Base-by-base conservation (phyloP, 2,329 filamentous ascomycete species). In the Cordyceps javanica region DNA sequence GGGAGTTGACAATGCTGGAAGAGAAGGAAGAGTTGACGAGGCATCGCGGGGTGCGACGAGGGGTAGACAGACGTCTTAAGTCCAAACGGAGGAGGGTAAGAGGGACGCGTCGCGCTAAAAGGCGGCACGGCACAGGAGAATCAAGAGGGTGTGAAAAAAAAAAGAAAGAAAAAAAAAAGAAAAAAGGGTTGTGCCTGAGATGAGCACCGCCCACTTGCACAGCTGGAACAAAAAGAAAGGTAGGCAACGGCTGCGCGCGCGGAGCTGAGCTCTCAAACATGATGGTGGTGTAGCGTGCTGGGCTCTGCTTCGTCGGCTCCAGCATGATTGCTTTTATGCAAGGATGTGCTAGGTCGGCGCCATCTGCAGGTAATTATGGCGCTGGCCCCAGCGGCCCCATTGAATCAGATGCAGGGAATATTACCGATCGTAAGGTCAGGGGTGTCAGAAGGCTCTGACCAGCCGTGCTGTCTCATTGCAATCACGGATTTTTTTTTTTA, bases 351-450 rank as follows among this genome's bases (percentile, higher is more conserved):
- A 26, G 36, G 23, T 10, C 25, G 32, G 16, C 36, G 54, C 54
- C 54, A 57, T 50, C 54, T 57, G 55, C 55, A 57, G 3, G 55
- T 57, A 57, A 56, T 56, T 28, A 44, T 48, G 32, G 41, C 23
- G 5, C 41, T 21, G 21, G 21, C 9, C 19, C 41, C 30, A 46
- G 41, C 41, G 26, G 54, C 44, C 36, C 44, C 45, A 30, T 49
- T 49, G 54, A 56, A 56, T 30, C 53, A 49, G 32, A 48, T 50
- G 54, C 54, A 56, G 42, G 44, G 54, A 56, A 11, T 13, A 39
- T n/a, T n/a, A 48, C 34, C 25, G 44, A 46, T 55, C 26, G 32
- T 26, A 55, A 46, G 53, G 16, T 26, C 34, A 9, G 9, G 34
- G 30, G 16, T 13, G 5, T 19, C n/a, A n/a, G n/a, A n/a, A n/a